Evolutionary conservation across 495 filamentous ascomycete genomes (phyloP), one percentile per base, ranked within the genome.

Genomic region (Neurospora tetrasperma): DNA sequence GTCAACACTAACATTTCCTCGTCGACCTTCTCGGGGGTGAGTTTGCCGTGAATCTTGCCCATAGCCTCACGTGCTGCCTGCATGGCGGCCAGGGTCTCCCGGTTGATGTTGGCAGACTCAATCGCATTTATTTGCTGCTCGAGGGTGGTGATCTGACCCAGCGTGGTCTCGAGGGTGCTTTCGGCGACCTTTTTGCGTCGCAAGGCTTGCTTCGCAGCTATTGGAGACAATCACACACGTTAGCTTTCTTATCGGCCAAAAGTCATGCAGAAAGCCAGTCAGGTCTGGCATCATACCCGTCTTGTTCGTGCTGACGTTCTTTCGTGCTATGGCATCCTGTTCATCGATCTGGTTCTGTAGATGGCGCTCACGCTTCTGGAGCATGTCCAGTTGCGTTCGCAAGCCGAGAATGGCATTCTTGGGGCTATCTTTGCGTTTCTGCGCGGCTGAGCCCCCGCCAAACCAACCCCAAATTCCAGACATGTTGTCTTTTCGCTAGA

Each of bases 91-190:
- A 99, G 86, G 5, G 96, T 99, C 84, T 98, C 94, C 79, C 94
- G 88, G 86, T 99, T 99, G 84, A 99, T 97, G 81, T 98, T 99
- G 69, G 96, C 96, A 27, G 94, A 92, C 80, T 99, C 96, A 82
- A 99, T 98, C 73, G 92, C 91, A 79, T 95, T 96, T 78, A 99
- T 95, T 80, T 99, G 94, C 77, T 94, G 92, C 79, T 98, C 96
- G 16, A 99, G 86, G 46, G 95, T 96, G 72, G 89, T 88, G 83
- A 97, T 94, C 82, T 98, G 96, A 42, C 91, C 89, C 42, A 89
- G 87, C 10, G 95, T 98, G 81, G 97, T 93, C 73, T 96, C 92
- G 66, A 98, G 88, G 73, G 93, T 92, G 84, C 93, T 91, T 80
- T 97, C 93, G 79, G 94, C 92, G 74, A 87, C 84, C 89, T 99